Evolutionary conservation across 2,329 filamentous ascomycete genomes (phyloP), one percentile per base, ranked within the genome.

Genomic region (Cladophialophora immunda): DNA sequence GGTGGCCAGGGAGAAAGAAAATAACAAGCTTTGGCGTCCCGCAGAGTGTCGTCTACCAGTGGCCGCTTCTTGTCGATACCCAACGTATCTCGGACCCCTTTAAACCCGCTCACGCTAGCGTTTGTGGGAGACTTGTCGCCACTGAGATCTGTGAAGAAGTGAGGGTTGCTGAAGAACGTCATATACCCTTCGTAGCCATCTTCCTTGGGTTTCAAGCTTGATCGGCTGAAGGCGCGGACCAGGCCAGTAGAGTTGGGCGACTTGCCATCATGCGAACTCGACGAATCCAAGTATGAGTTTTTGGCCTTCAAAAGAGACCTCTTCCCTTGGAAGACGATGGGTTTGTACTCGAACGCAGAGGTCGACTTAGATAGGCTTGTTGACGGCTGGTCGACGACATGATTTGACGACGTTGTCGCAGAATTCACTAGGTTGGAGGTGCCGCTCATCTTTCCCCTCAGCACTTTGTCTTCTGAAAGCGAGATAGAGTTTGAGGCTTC

Each of bases 101-200:
- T 52, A 30, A 58, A 50, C 27, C 54, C 60, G 60, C 70, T n/a
- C 17, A 55, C 19, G 9, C 34, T 62, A 38, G 29, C 47, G 56
- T 64, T 68, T 29, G 54, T 68, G 25, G 64, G 68, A 22, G 56
- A 32, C 29, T 56, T 66, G 56, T 77, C 75, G n/a, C 73, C 75
- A 1, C 85, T 83, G 3, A 95, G 79, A 76, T 97, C 93, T 1
- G 89, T 93, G 76, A 89, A 95, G 76, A 95, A 97, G 0, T 87
- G 87, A 1, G 90, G 90, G 29, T 90, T 91, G 67, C 86, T 92
- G 76, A 94, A 96, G 75, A 94, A 96, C 19, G 94, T 93, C 71
- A 96, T 90, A 0, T 91, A 89, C 8, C 92, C 92, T 66, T 91
- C 88, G 7, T 57, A 60, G 17, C 55, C 17, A 13, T 88, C 65